Evolutionary conservation across 169 alveolate species (phyloP).

Genomic region (Cryptosporidium canis): DNA sequence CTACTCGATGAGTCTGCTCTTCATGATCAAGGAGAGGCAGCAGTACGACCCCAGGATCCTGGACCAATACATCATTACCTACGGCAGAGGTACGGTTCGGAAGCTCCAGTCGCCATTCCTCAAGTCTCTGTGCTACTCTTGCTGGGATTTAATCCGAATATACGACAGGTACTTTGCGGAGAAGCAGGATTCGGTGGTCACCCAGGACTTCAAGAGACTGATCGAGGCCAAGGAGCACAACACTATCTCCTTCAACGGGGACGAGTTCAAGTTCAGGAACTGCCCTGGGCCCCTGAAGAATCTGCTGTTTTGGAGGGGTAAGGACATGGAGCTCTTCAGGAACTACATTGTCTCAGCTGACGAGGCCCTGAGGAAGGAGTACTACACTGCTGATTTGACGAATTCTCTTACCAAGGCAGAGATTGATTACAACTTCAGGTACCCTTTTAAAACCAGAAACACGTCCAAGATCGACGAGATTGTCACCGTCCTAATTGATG

Average conservation of each 20-base stretch:
- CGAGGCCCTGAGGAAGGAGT: background rate
- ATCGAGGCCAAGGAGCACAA: conserved; percentile 58
- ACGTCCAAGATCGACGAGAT: conserved; percentile 27
- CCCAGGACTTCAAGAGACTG: conserved; percentile 37
- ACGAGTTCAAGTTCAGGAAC: conserved; percentile 21
- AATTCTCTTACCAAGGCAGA: background rate
- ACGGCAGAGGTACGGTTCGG: conserved; percentile 21
- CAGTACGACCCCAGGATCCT: conserved; percentile 50
- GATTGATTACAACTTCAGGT: conserved; percentile 1
- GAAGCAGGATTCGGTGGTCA: background rate
- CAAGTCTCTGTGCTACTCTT: conserved; percentile 19
- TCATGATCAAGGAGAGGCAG: conserved; percentile 32
- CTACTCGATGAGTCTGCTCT: conserved; percentile 30
- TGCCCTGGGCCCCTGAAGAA: conserved; percentile 59
- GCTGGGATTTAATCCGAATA: conserved; percentile 65
- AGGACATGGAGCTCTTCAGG: conserved; percentile 32
- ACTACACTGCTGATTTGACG: background rate
- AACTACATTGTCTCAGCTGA: conserved; percentile 20
- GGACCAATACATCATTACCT: conserved; percentile 47
- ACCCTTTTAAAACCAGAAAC: conserved; percentile 28
- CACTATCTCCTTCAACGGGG: conserved; percentile 23
- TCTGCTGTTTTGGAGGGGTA: conserved; percentile 23
- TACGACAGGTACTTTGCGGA: conserved; percentile 58
- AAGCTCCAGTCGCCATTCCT: conserved; percentile 31
- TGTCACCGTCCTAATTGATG: conserved; percentile 63